These are phyloP conservation scores for Penicillium odoratum DNA, from an alignment of 495 filamentous ascomycete species.

Conservation along the genomic window DNA sequence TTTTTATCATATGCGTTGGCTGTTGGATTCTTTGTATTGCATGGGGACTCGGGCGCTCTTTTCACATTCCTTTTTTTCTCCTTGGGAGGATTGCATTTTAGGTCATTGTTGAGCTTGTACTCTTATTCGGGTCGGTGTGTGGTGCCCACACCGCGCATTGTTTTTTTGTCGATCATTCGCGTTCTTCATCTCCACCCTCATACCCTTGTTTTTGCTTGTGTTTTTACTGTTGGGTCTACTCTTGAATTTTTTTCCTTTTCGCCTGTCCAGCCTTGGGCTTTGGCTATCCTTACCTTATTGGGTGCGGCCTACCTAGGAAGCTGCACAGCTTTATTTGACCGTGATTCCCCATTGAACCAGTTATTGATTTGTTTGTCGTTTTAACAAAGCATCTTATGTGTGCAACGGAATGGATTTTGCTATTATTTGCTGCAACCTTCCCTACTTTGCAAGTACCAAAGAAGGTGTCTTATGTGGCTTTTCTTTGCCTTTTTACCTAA, in stretches of 20 bases:
- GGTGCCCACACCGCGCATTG: constrained; percentile 24
- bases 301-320: constrained; percentile 10
- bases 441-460: constrained; percentile 22
- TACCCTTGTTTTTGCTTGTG: constrained; percentile 28
- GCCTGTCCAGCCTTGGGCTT: constrained; percentile 10
- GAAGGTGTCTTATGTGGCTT: constrained; percentile 15
- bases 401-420: constrained; percentile 30
- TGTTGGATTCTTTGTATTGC: constrained; percentile 24
- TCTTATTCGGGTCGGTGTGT: constrained; percentile 30
- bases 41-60: constrained; percentile 44
- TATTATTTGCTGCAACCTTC: constrained; percentile 25
- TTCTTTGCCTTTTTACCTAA: constrained; percentile 13
- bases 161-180: constrained; percentile 33
- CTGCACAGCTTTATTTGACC: constrained; percentile 17
- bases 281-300: constrained; percentile 10
- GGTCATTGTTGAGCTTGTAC: constrained; percentile 36
- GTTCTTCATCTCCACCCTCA: constrained; percentile 30
- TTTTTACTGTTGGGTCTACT: neutral
- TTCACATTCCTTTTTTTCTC: constrained; percentile 32
- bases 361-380: constrained; percentile 18
- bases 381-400: constrained; percentile 29
- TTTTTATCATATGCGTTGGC: constrained; percentile 14
- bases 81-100: constrained; percentile 40
- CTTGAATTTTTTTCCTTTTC: constrained; percentile 16
- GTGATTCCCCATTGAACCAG: constrained; percentile 29